Base-by-base conservation (phyloP, 768 basidiomycete genomes). In the Roridomyces roridus region DNA sequence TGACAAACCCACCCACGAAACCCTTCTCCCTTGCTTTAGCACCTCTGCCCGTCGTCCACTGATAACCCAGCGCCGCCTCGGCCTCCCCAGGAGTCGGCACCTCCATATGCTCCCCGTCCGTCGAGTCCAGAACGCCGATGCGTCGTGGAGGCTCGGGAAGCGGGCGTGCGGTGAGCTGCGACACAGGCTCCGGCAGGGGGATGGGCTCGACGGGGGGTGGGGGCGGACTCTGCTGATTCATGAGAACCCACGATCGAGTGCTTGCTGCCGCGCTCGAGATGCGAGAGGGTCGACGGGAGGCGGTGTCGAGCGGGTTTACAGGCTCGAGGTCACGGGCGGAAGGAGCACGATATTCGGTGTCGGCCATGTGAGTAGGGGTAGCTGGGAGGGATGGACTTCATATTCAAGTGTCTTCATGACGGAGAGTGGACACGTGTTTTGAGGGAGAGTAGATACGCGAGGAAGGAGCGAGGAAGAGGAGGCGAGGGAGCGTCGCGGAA, bases 1-100 rank as follows among this genome's bases (percentile, higher is more conserved):
- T 59, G n/a, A 64, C 58, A 26, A 64, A 62, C 5, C 63, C 63
- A 14, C 59, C 63, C 6, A 61, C 59, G 31, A 64, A 58, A 4
- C 51, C 46, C 29, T 34, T 36, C n/a, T n/a, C n/a, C n/a, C 53
- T 47, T 26, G 40, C 49, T 44, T 58, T 62, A 0, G 41, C 11
- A 14, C 23, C 47, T 9, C 36, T 41, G 14, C 47, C 56, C 14
- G 42, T 49, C n/a, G 55, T 51, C 60, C 60, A 57, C 28, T 62
- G 56, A 29, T 62, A 62, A 20, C 50, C 50, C 39, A 26, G 8
- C 37, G 51, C 60, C 46, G 50, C 1, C 31, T 34, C 44, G 14
- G 23, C 10, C 11, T 20, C 20, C 17, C 42, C 34, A 10, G n/a
- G 10, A 8, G 60, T 51, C 24, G 50, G 20, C 7, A 62, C 46